Base-by-base conservation (phyloP, 2,329 filamentous ascomycete genomes). In the Fusarium napiforme region DNA sequence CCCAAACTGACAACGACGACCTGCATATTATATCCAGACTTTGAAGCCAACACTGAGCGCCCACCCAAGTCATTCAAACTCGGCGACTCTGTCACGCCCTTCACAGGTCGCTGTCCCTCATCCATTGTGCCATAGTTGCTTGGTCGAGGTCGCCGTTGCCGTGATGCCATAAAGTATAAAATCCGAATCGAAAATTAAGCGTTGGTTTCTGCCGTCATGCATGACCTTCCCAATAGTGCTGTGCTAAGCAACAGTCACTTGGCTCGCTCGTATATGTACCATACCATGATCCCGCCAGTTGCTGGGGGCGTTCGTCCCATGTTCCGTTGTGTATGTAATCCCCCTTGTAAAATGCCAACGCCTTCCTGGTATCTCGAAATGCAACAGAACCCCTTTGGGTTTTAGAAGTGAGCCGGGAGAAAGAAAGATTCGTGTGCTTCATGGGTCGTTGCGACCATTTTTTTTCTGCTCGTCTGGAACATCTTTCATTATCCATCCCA, bases 321-420 rank as follows among this genome's bases (percentile, higher is more conserved):
- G 64, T 71, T 71, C 73, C 69, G 58, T 69, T 67, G 60, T 77
- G 69, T 75, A 74, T 72, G 55, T 72, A 60, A 65, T 47, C 56
- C 65, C 60, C 66, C 64, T 56, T 77, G 53, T 77, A 77, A 73
- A 76, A 69, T 78, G 72, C 69, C 72, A 82, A 82, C 81, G 80
- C 80, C 81, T 75, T 80, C 79, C 80, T 82, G 81, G 80, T 82
- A 82, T 82, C 80, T 82, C 77, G 75, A 81, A 80, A 80, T 81
- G 75, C 79, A 79, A 30, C 36, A 75, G 72, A 77, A 74, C 70
- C 61, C 71, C 69, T 46, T 65, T 70, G 72, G 65, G 71, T 68
- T 71, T 70, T 76, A 61, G 71, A 71, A 67, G 53, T 67, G 69
- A 69, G 67, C 52, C 69, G 60, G 60, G 64, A 76, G 75, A 77